Percentiles rank a stretch among this genome's conserved stretches.
phyloP scores from a whole-genome alignment of 768 basidiomycete genomes.

The Megacollybia marginata region DNA sequence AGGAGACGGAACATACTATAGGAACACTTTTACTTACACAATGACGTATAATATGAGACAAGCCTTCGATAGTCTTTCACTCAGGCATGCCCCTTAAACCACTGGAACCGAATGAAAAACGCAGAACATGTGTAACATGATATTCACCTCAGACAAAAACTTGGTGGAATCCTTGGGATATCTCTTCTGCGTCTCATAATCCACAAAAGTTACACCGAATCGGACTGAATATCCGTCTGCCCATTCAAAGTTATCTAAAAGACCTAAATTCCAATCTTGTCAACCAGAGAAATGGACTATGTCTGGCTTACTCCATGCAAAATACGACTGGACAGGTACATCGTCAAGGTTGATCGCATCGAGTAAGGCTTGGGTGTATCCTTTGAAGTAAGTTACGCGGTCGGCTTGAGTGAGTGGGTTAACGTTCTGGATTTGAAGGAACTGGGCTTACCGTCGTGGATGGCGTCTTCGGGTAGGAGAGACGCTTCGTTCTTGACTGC shows the following conservation, averaged over 20 bases:
- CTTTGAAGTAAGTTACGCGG: constrained; percentile 61
- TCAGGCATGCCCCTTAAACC: no score
- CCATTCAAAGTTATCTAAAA: constrained; percentile 73
- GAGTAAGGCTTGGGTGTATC: constrained; percentile 45
- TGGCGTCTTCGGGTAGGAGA: constrained; percentile 43
- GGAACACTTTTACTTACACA: no score
- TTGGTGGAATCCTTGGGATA: constrained; percentile 57
- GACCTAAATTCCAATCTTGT: constrained; percentile 27
- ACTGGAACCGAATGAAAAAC: no score
- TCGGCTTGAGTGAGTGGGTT: constrained; percentile 20
- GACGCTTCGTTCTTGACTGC: constrained; percentile 57
- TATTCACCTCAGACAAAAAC: constrained; percentile 43
- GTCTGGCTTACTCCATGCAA: constrained; percentile 53
- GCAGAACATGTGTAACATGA: no score
- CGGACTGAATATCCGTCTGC: constrained; percentile 62
- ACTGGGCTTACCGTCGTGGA: constrained; percentile 29
- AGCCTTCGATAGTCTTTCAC: no score
- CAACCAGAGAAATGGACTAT: not conserved
- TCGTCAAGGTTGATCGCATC: constrained; percentile 56
- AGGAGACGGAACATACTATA: no score
- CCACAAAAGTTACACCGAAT: constrained; percentile 67
- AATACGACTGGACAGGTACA: constrained; percentile 55
- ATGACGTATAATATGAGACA: no score
- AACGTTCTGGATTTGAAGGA: no score
- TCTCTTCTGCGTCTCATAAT: constrained; percentile 61